Evolutionary conservation across 2,329 filamentous ascomycete genomes (phyloP), one percentile per base, ranked within the genome.

Genomic region (Aaosphaeria arxii): DNA sequence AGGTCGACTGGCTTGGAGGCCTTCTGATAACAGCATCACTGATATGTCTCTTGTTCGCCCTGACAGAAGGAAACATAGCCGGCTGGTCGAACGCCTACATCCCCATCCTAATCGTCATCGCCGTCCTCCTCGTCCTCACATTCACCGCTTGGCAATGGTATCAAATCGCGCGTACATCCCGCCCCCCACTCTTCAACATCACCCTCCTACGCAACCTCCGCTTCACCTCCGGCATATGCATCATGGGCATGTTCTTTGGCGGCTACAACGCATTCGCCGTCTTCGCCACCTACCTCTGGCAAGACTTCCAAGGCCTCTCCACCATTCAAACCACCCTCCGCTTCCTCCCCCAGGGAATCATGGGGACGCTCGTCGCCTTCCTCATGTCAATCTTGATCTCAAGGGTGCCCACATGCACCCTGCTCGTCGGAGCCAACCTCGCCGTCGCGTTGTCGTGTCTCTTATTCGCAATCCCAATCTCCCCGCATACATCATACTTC

Each of bases 281-380:
- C 47, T 86, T 79, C 56, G 78, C 82, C 1, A 87, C 85, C 7
- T 87, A 84, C 65, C 85, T 81, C 67, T 87, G 79, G 67, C 85
- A 88, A 64, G 77, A 83, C 51, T 86, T 80, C 60, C 82, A 84
- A 58, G 78, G 75, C 1, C 74, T 82, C 3, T 75, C 74, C 1
- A 71, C 82, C 0, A 67, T 87, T 24, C 77, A 86, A 52, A 87
- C 84, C 0, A 86, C 83, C 6, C 64, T 87, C 9, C 81, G 84
- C 5, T 87, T 87, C 61, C 74, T 87, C n/a, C 84, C 85, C 0
- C 84, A 82, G 0, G 84, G 84, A 28, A 72, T 83, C 0, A 71
- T 71, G 11, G 85, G 85, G 7, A 61, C 79, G 9, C 51, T 80
- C 24, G 78, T 80, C 2, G 79, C 80, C 11, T 71, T 79, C 50